Base-by-base conservation (phyloP, 108 stramenopile genomes). In the Poteriospumella lacustris region DNA sequence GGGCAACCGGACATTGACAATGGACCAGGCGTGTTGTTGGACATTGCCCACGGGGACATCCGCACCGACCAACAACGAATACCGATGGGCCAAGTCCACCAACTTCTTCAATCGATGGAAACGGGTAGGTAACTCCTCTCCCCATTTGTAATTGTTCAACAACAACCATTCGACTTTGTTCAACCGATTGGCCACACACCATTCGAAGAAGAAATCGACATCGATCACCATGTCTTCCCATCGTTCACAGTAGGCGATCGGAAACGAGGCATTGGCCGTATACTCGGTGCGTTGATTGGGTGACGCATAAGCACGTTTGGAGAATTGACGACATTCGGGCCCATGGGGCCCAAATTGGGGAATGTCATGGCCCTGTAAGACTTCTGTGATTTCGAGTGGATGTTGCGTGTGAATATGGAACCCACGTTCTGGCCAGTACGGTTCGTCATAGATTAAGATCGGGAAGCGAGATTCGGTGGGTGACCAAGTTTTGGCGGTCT, bases 1-100 rank as follows among this genome's bases (percentile, higher is more conserved):
- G 9, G 70, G 33, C 5, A 42, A 24, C n/a, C 70, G 43, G 5
- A 56, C 26, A 73, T 73, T 2, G 41, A 64, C 68, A 59, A 82
- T 82, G 62, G 62, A 52, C 82, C 82, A 82, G 2, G 67, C 77
- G 40, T 82, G 78, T 69, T 82, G 82, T 64, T 82, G 82, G 38
- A 31, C 36, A 39, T 68, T 24, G 2, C 39, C 82, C 1, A 82
- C 33, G 15, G 82, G 78, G 36, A 47, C 68, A 43, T 79, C 82
- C 33, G 42, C 82, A 1, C 78, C 82, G 0, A 39, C 69, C 52
- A 75, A 29, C 69, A 82, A 39, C n/a, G 76, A 68, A 19, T 39
- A 58, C 70, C 42, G 38, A 42, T 82, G 82, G 1, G 39, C 78
- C 36, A 79, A 29, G 2, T 19, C 78, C 12, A 34, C 42, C 28